Conservation (phyloP, 2,329 filamentous ascomycete species). For the Berkeleyomyces rouxiae region DNA sequence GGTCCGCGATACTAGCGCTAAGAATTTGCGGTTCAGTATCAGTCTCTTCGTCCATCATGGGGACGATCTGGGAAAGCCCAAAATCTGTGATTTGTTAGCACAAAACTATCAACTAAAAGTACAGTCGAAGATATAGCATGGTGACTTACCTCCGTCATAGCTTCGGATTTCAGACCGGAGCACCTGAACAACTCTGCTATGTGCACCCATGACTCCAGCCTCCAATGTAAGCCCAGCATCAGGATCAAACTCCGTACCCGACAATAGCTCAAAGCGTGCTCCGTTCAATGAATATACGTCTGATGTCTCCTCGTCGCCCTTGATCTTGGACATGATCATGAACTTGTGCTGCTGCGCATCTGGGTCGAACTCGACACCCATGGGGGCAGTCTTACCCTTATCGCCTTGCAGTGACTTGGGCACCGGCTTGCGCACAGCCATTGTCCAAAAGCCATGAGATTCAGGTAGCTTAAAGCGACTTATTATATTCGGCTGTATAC, state of each 20-base stretch:
- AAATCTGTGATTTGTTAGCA: conserved; percentile 42
- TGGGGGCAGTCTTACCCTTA: conserved; percentile 31
- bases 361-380: conserved; percentile 33
- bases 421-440: conserved; percentile 51
- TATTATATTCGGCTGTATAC: conserved; percentile 57
- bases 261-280: conserved; percentile 55
- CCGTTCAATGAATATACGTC: conserved; percentile 63
- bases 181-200: conserved; percentile 72
- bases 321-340: conserved; percentile 64
- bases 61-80: conserved; percentile 75
- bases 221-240: conserved; percentile 77
- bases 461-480: conserved; percentile 56
- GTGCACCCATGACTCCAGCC: conserved; percentile 65
- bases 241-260: conserved; percentile 79
- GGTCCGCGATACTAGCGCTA: conserved; percentile 70
- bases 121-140: conserved; percentile 4
- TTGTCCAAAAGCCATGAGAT: conserved; percentile 65
- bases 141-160: conserved; percentile 65
- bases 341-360: conserved; percentile 57
- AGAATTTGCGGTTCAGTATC: conserved; percentile 64
- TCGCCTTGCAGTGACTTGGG: conserved; percentile 36
- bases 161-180: conserved; percentile 73
- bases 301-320: conserved; percentile 57
- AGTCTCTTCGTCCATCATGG: conserved; percentile 81
- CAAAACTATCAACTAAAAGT: neutral